phyloP scores from a whole-genome alignment of 257 asterid species.

The Agastache rugosa region DNA sequence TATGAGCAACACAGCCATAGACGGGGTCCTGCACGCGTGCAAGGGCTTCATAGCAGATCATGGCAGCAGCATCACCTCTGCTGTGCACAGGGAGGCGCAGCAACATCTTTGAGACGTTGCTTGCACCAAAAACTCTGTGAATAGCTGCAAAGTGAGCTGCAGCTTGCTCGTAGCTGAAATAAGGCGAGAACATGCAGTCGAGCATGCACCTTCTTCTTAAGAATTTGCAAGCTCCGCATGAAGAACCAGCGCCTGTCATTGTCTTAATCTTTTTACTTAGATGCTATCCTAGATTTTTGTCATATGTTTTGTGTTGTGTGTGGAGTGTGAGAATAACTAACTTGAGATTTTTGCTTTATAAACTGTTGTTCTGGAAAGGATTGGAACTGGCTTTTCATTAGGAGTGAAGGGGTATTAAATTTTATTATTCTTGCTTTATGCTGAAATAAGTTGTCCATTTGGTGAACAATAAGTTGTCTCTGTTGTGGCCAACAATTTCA shows the following conservation, averaged over 20 bases:
- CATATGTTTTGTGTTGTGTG: not conserved
- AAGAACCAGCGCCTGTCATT: conserved; percentile 57
- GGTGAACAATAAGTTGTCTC: too few species aligned
- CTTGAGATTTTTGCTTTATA: conserved; percentile 43
- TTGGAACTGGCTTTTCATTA: conserved; percentile 14
- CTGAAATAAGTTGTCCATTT: conserved; percentile 41
- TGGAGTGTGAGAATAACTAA: conserved; percentile 1
- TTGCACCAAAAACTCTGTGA: conserved; percentile 68
- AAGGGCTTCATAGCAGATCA: conserved; percentile 25
- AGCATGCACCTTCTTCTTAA: conserved; percentile 60
- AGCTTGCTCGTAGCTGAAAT: conserved; percentile 58
- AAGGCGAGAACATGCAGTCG: conserved; percentile 66
- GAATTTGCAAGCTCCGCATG: conserved; percentile 78
- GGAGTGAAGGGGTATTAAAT: conserved; percentile 32
- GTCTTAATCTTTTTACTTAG: conserved; percentile 9
- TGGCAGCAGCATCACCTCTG: conserved; percentile 55
- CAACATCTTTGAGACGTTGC: conserved; percentile 68
- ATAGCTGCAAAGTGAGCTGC: conserved; percentile 57
- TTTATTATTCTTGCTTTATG: conserved; percentile 41
- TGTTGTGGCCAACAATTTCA: conserved; percentile 63
- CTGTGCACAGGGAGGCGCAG: conserved; percentile 48
- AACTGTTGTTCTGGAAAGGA: conserved; percentile 28
- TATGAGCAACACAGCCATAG: conserved; percentile 27
- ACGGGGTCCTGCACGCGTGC: conserved; percentile 24
- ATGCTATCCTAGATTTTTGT: not conserved